phyloP scores from a whole-genome alignment of 2,329 filamentous ascomycete species.

The Diaporthe citrichinensis region DNA sequence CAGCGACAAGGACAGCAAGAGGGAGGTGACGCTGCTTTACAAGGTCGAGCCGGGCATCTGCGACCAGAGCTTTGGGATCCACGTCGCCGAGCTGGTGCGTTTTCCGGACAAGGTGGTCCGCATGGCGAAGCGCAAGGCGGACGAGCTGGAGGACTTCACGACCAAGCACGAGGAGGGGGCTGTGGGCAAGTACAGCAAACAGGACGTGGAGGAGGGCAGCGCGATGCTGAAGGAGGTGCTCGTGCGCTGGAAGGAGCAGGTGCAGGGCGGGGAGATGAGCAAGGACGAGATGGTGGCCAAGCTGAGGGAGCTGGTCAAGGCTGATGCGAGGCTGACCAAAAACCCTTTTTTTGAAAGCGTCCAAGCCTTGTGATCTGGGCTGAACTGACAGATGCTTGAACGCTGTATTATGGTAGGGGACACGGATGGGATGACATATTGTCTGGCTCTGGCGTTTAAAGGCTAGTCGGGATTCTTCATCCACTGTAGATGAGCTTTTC shows the following conservation, averaged over 20 bases:
- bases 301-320: constrained; percentile 84
- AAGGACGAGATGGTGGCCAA: constrained; percentile 83
- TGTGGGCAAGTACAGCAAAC: constrained; percentile 76
- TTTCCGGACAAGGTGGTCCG: constrained; percentile 98
- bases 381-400: neutral
- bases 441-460: constrained; percentile 11
- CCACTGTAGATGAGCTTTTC: constrained; percentile 8
- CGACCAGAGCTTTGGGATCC: constrained; percentile 98
- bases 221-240: constrained; percentile 87
- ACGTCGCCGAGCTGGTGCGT: constrained; percentile 95
- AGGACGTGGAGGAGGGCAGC: constrained; percentile 92
- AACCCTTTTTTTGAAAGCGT: constrained; percentile 81
- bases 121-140: constrained; percentile 99
- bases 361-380: constrained; percentile 62
- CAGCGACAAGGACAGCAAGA: constrained; percentile 63
- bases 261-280: constrained; percentile 70
- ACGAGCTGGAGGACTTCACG: constrained; percentile 97
- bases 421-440: constrained; percentile 10
- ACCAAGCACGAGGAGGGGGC: constrained; percentile 76
- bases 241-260: constrained; percentile 86
- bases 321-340: constrained; percentile 74
- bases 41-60: constrained; percentile 96
- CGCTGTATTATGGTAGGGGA: neutral
- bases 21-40: constrained; percentile 95
- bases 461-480: neutral